These are phyloP conservation scores for Hemerocallis citrina DNA, from an alignment of 106 monocot species.

Conservation along the genomic window DNA sequence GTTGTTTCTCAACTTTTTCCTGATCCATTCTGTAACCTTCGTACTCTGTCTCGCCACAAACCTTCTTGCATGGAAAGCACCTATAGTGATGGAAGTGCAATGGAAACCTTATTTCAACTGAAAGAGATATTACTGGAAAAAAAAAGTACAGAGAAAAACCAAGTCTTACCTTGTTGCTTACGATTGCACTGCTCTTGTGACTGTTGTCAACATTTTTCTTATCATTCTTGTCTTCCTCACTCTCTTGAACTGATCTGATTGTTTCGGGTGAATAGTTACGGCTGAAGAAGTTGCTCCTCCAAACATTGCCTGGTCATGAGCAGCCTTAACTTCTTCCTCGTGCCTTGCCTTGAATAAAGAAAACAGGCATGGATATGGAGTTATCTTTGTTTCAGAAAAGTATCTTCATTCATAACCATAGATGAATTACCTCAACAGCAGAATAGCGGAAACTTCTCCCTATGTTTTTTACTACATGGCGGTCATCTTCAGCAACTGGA, in stretches of 20 bases:
- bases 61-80: conserved; percentile 63
- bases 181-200: conserved; percentile 12
- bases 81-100: conserved; percentile 28
- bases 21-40: conserved; percentile 18
- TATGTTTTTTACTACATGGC: conserved; percentile 55
- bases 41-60: conserved; percentile 84
- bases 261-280: conserved; percentile 12
- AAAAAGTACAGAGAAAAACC: not conserved
- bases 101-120: not conserved
- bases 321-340: conserved; percentile 69
- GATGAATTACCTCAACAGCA: conserved; percentile 61
- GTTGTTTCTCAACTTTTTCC: conserved; percentile 3
- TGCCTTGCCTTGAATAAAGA: conserved; percentile 52
- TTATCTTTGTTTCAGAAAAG: not conserved
- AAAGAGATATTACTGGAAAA: no score
- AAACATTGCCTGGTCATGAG: conserved; percentile 98
- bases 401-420: not conserved
- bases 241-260: not conserved
- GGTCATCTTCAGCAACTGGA: conserved; percentile 83
- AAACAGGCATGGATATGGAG: not conserved
- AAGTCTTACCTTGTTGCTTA: conserved; percentile 57
- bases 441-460: conserved; percentile 76
- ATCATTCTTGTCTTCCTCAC: conserved; percentile 5
- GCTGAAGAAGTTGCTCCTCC: conserved; percentile 37
- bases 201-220: no score